Base-by-base conservation (phyloP, 2,329 filamentous ascomycete genomes). In the Paecilomyces formosus region DNA sequence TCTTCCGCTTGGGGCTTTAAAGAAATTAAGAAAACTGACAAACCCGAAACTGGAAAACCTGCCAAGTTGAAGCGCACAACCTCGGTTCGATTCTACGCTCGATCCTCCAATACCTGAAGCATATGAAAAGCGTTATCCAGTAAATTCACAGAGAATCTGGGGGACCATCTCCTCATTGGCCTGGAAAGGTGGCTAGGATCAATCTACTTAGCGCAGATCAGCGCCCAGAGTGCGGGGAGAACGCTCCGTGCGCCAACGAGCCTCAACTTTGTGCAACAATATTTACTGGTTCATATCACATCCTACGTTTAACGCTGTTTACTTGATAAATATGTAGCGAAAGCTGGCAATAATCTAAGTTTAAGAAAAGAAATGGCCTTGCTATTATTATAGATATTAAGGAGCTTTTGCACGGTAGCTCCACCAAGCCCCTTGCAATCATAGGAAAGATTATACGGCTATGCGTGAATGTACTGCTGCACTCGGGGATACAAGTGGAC, bases 401-500 rank as follows among this genome's bases (percentile, higher is more conserved):
- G 15, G 35, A 45, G 35, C 35, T 45, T 26, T 45, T 31, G 30
- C 15, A 45, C 3, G 35, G 35, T 45, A 8, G 5, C 6, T 45
- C 4, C 15, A 7, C n/a, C 35, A 45, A 15, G 2, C 15, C 13
- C 15, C 7, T n/a, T 45, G 18, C 35, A 13, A 45, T 45, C 6
- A n/a, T 7, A n/a, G 15, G n/a, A 45, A n/a, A 15, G n/a, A n/a
- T n/a, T n/a, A 45, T 15, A 45, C 8, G n/a, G 26, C 66, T 30
- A 85, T n/a, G 82, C 83, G 67, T 89, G 87, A 60, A 94, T 89
- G 22, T 88, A 87, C 67, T 88, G 79, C 76, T 94, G 89, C 3
- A 96, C 88, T 62, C 88, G 84, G 7, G 92, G 92, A 70, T 96
- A 97, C 13, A 96, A 86, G 55, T 81, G 77, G 1, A 96, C 80